Evolutionary conservation across 2,329 filamentous ascomycete species (phyloP).

Genomic region (Fusarium sacchari): DNA sequence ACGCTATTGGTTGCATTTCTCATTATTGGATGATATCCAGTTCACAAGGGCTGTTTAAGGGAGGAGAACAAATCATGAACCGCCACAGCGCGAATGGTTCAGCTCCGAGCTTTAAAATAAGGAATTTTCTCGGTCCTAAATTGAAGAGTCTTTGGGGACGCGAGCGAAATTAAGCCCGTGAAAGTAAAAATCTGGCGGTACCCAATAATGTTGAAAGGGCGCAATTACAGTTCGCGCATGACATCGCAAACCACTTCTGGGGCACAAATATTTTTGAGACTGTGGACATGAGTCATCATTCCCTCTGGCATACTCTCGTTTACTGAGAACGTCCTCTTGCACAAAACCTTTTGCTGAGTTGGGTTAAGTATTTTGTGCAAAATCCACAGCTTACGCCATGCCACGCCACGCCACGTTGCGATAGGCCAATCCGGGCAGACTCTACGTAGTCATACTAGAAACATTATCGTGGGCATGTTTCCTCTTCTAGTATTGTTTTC

Average conservation of each 20-base stretch:
- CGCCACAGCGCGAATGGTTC: too few species aligned
- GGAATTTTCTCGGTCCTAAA: too few species aligned
- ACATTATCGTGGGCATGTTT: fast-evolving
- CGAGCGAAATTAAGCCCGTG: too few species aligned
- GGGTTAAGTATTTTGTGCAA: neutral
- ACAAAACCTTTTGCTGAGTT: neutral
- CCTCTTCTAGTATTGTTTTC: neutral
- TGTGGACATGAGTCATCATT: neutral
- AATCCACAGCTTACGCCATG: neutral
- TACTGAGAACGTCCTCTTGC: neutral
- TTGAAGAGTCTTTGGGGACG: too few species aligned
- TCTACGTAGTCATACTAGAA: fast-evolving
- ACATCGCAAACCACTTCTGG: neutral
- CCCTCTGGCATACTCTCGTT: neutral
- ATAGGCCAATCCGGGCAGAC: too few species aligned
- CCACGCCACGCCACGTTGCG: neutral
- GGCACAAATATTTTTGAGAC: fast-evolving
- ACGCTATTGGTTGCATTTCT: neutral
- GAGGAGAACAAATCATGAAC: neutral
- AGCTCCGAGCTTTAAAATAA: too few species aligned
- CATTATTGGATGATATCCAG: neutral
- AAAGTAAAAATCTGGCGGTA: neutral
- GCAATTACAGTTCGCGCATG: too few species aligned
- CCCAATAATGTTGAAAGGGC: fast-evolving
- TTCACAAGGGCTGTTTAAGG: neutral